Conservation (phyloP, 106 monocot genomes). For the Amphibolis antarctica region DNA sequence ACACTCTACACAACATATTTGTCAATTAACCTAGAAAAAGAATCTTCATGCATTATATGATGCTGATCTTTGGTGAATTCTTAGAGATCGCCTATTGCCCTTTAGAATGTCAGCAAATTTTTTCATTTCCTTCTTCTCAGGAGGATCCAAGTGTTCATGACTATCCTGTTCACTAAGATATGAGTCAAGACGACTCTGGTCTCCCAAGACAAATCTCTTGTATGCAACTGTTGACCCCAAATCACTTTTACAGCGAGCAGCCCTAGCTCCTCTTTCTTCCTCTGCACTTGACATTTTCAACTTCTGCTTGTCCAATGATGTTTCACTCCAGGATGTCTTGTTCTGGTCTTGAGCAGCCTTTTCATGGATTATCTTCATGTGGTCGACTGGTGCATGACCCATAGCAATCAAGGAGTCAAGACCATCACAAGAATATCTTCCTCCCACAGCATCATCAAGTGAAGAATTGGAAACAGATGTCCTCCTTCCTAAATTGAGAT, state of each 20-base stretch:
- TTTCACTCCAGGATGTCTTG: background rate
- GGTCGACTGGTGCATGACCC: slow-evolving; percentile 4
- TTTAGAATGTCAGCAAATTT: slow-evolving; percentile 36
- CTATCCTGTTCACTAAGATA: background rate
- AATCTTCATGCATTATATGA: slow-evolving; percentile 7
- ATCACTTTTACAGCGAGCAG: slow-evolving; percentile 31
- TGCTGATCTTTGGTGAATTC: slow-evolving; percentile 13
- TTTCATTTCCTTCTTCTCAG: slow-evolving; percentile 31
- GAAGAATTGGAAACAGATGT: slow-evolving; percentile 31
- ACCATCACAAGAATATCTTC: slow-evolving; percentile 26
- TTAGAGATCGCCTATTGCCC: slow-evolving; percentile 4
- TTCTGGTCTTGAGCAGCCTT: background rate
- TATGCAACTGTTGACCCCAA: slow-evolving; percentile 4
- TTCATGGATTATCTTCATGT: background rate
- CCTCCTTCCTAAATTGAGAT: slow-evolving; percentile 17
- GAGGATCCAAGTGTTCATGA: slow-evolving; percentile 4
- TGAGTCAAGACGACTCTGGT: background rate
- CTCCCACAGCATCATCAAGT: slow-evolving; percentile 17
- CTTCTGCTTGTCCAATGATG: slow-evolving; percentile 4
- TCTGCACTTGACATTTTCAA: slow-evolving; percentile 5
- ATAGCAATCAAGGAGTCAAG: slow-evolving; percentile 19
- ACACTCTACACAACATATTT: too few species aligned
- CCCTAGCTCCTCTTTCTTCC: background rate
- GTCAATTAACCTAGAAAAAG: too few species aligned
- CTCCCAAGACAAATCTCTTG: slow-evolving; percentile 8